phyloP scores from a whole-genome alignment of 1,284 basidiomycete species.

The Boletellus sp. region DNA sequence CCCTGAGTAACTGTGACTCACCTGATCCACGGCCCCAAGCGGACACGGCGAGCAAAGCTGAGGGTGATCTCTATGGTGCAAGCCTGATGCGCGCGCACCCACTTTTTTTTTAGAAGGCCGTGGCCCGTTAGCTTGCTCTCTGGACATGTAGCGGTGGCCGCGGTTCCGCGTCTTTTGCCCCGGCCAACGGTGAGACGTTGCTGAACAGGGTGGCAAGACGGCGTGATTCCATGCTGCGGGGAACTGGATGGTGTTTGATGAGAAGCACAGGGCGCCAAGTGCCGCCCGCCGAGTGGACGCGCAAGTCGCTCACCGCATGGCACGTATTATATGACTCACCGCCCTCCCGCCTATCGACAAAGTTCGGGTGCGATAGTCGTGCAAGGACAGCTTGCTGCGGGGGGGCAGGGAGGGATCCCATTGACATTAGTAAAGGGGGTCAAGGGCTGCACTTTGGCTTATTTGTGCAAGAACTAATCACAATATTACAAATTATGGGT shows the following conservation, averaged over 20 bases:
- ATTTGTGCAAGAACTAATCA: too few species aligned
- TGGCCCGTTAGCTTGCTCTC: not conserved
- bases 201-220: too few species aligned
- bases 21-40: conserved; percentile 9
- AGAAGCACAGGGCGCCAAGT: conserved; percentile 12
- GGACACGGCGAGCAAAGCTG: conserved; percentile 5
- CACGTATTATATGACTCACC: conserved; percentile 14
- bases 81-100: not conserved
- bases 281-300: not conserved
- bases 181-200: too few species aligned
- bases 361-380: too few species aligned
- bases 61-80: conserved; percentile 10
- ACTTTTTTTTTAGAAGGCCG: too few species aligned
- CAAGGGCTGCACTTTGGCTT: too few species aligned
- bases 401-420: too few species aligned
- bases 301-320: not conserved
- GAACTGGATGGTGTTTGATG: conserved; percentile 16
- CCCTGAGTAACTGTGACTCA: conserved; percentile 18
- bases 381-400: too few species aligned
- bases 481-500: too few species aligned
- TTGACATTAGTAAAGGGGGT: too few species aligned
- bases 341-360: not conserved
- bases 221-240: conserved; percentile 3
- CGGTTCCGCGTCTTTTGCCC: not conserved
- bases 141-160: conserved; percentile 4